These are phyloP conservation scores for Allium sativum DNA, from an alignment of 106 monocot species.

Conservation along the genomic window DNA sequence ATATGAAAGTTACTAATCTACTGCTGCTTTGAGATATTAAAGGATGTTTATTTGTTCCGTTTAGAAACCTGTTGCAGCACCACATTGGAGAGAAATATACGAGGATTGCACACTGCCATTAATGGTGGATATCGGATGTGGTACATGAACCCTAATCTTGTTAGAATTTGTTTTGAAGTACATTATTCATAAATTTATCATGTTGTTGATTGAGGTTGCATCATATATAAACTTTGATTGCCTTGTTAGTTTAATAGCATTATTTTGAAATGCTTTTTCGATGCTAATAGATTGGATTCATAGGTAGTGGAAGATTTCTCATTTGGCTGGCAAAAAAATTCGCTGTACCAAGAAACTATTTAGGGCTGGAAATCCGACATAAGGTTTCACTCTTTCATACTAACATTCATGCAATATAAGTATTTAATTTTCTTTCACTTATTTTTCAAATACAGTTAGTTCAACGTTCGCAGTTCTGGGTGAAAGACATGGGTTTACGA, in stretches of 20 bases:
- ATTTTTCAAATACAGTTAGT: constrained; percentile 47
- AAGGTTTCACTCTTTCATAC: constrained; percentile 17
- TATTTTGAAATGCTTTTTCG: background rate
- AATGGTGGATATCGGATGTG: constrained; percentile 93
- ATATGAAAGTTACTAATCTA: no score
- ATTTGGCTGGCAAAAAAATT: constrained; percentile 89
- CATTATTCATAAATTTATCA: background rate
- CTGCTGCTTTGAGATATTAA: no score
- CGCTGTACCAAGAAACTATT: constrained; percentile 41
- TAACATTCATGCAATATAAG: background rate
- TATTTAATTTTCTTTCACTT: background rate
- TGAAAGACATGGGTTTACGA: constrained; percentile 45
- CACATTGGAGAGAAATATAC: constrained; percentile 66
- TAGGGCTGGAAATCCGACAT: constrained; percentile 85
- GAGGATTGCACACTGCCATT: constrained; percentile 51
- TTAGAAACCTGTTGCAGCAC: constrained; percentile 46
- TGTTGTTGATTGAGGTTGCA: background rate
- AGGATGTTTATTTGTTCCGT: background rate
- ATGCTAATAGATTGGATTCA: constrained; percentile 2
- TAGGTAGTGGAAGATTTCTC: constrained; percentile 93
- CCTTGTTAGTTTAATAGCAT: background rate
- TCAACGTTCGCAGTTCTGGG: constrained; percentile 79
- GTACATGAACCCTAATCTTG: constrained; percentile 18
- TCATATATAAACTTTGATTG: background rate
- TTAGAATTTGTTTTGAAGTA: background rate